These are phyloP conservation scores for Ceratocystis variospora DNA, from an alignment of 2,329 filamentous ascomycete species.

Conservation along the genomic window DNA sequence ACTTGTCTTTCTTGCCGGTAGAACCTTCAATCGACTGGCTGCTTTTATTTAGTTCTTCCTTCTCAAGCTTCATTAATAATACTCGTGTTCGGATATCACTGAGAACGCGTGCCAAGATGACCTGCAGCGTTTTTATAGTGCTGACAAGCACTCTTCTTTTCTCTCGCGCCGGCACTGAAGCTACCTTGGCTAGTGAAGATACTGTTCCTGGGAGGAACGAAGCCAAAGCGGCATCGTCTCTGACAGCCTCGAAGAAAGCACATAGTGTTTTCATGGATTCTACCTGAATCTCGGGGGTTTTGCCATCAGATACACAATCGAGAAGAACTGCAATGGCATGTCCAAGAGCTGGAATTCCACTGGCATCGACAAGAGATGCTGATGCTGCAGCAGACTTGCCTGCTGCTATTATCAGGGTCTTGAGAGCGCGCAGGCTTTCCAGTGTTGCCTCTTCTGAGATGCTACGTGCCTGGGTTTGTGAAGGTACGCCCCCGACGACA, in stretches of 20 bases:
- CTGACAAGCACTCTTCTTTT: conserved; percentile 47
- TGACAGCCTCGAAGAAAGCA: conserved; percentile 48
- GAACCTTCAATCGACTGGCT: background rate
- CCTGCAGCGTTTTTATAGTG: conserved; percentile 44
- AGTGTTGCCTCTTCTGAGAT: conserved; percentile 60
- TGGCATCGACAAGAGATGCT: conserved; percentile 38
- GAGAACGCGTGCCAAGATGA: conserved; percentile 41
- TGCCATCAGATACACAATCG: conserved; percentile 53
- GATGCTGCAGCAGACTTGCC: conserved; percentile 37
- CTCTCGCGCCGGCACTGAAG: conserved; percentile 51
- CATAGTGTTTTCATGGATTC: conserved; percentile 53
- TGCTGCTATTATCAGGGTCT: conserved; percentile 49
- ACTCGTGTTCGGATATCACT: conserved; percentile 43
- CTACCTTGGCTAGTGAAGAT: conserved; percentile 62
- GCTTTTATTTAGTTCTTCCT: conserved; percentile 18
- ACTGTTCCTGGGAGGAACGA: conserved; percentile 80
- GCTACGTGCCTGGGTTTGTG: conserved; percentile 33
- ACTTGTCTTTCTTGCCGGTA: background rate
- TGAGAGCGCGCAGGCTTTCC: conserved; percentile 56
- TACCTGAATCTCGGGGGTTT: conserved; percentile 53
- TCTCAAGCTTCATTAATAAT: conserved; percentile 29
- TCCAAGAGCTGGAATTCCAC: conserved; percentile 63
- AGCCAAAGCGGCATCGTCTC: conserved; percentile 60
- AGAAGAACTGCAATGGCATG: conserved; percentile 71
- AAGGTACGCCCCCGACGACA: conserved; percentile 59